A percentile compares a stretch with the other conserved stretches of the same genome.
Conservation (phyloP, 2,329 filamentous ascomycete genomes). For the Byssochlamys sp. region DNA sequence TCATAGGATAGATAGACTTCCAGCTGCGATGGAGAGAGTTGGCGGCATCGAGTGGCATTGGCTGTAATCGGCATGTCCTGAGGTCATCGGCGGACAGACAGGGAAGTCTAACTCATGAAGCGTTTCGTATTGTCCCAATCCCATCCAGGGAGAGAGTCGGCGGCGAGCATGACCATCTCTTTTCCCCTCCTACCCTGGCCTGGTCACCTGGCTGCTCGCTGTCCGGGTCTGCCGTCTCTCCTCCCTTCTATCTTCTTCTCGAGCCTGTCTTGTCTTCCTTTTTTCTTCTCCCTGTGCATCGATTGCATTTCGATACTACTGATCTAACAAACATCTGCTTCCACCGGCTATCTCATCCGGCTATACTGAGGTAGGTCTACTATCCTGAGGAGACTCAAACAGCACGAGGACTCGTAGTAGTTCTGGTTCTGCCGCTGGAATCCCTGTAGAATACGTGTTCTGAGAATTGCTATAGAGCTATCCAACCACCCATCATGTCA, state of each 20-base stretch:
- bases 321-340: conserved; percentile 1
- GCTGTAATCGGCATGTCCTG: background rate
- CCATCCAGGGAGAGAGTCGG: background rate
- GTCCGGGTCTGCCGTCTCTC: background rate
- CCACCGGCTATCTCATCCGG: background rate
- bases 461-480: background rate
- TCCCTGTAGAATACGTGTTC: background rate
- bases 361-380: background rate
- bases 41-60: background rate
- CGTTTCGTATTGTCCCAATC: background rate
- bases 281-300: conserved; percentile 1
- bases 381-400: background rate
- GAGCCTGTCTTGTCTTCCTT: conserved; percentile 4
- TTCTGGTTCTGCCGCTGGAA: background rate
- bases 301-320: background rate
- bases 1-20: background rate
- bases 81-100: conserved; percentile 2
- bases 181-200: background rate
- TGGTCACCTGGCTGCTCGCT: background rate
- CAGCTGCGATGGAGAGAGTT: background rate
- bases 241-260: conserved; percentile 2
- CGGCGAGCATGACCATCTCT: background rate
- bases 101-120: background rate
- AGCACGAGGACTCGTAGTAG: background rate
- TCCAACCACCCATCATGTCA: conserved; percentile 41